Evolutionary conservation across 352 stramenopile species (phyloP).

Genomic region (Globisporangium acanthophoron): DNA sequence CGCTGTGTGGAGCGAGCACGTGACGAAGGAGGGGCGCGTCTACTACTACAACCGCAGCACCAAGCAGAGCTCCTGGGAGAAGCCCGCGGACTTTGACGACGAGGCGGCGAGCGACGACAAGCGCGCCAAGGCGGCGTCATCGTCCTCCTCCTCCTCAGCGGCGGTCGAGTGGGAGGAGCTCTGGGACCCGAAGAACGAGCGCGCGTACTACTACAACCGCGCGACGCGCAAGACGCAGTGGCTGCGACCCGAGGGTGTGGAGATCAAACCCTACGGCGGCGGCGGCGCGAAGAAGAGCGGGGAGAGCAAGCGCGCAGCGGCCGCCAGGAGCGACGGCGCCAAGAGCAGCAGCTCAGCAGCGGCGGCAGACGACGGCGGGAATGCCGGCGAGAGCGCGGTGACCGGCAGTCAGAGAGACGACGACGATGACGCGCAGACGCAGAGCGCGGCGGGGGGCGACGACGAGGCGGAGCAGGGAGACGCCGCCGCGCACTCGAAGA

Average conservation of each 20-base stretch:
- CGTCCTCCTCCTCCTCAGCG: background rate
- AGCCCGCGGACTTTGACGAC: constrained; percentile 69
- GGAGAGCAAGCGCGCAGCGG: background rate
- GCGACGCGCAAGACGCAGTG: constrained; percentile 76
- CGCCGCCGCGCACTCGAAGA: constrained; percentile 10
- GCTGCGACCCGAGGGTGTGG: constrained; percentile 64
- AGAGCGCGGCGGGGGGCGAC: background rate
- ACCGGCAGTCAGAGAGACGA: background rate
- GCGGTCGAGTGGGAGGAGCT: constrained; percentile 74
- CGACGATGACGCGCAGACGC: background rate
- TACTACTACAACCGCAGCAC: constrained; percentile 89
- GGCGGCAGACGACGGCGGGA: background rate
- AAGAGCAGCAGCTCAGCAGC: background rate
- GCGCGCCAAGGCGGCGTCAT: background rate
- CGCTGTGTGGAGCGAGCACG: constrained; percentile 76
- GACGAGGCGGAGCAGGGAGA: constrained; percentile 1
- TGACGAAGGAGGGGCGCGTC: constrained; percentile 77
- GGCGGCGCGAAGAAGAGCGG: constrained; percentile 11
- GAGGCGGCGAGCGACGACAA: constrained; percentile 17
- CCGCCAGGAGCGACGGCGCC: constrained; percentile 2
- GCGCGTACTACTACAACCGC: constrained; percentile 86
- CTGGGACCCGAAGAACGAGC: constrained; percentile 83
- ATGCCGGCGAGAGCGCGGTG: background rate
- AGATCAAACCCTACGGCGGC: constrained; percentile 64
- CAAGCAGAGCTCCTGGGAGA: constrained; percentile 86